Evolutionary conservation across 192 early-diverging fungal genomes (phyloP).

Genomic region (Oehlia diaphana): DNA sequence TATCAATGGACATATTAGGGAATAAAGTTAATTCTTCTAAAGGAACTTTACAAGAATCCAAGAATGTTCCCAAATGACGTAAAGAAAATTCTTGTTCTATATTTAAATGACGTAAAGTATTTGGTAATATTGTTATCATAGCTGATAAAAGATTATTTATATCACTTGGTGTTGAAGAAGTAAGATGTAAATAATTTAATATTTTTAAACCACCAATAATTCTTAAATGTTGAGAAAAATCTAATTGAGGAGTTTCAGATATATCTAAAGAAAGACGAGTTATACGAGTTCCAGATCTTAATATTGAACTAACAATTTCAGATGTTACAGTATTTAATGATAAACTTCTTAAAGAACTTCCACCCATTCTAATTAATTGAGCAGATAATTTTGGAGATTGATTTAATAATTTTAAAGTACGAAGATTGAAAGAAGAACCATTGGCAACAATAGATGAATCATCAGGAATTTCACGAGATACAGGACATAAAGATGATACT

Average conservation of each 20-base stretch:
- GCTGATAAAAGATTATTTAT: not conserved
- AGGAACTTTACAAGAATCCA: not conserved
- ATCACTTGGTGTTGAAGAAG: not conserved
- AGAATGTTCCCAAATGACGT: not conserved
- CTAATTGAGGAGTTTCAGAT: not conserved
- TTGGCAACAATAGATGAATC: not conserved
- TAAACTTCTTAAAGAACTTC: not conserved
- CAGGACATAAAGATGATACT: too few relatives aligned
- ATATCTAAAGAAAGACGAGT: not conserved
- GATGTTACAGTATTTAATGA: not conserved
- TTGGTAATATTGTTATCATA: not conserved
- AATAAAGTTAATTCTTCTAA: constrained; percentile 9
- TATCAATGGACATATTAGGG: constrained; percentile 4
- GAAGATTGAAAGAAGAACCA: not conserved
- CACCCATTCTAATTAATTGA: not conserved
- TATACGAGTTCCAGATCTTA: not conserved
- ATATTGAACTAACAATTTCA: not conserved
- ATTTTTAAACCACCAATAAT: not conserved
- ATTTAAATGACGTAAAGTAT: not conserved
- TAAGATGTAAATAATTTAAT: not conserved
- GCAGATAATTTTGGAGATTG: not conserved
- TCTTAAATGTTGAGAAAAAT: not conserved
- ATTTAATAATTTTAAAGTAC: not conserved
- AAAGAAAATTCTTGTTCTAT: constrained; percentile 9
- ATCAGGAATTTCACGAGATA: not conserved